These are phyloP conservation scores for Yamadazyma aaseri DNA, from an alignment of 1,139 yeast species.

Conservation along the genomic window DNA sequence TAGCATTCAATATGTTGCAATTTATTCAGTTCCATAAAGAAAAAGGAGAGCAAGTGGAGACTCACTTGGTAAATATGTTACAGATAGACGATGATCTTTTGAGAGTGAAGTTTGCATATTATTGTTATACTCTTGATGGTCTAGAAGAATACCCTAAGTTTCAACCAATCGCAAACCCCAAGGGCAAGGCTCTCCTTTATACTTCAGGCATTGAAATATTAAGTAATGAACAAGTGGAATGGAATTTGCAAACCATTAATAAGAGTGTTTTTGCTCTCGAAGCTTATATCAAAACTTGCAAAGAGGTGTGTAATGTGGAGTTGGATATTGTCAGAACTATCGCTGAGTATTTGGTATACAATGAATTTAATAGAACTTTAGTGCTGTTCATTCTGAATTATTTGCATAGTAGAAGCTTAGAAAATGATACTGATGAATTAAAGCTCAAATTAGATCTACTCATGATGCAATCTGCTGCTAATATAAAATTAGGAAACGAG, in stretches of 20 bases:
- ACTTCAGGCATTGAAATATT: background rate
- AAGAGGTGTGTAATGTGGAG: conserved; percentile 2
- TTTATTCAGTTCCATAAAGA: background rate
- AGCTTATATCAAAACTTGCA: conserved; percentile 10
- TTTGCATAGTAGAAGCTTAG: conserved; percentile 6
- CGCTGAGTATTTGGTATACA: conserved; percentile 39
- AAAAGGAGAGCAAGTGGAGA: background rate
- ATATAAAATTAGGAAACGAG: conserved; percentile 3
- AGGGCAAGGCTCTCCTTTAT: background rate
- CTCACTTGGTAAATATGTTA: background rate
- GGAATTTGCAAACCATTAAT: conserved; percentile 19
- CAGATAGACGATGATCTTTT: background rate
- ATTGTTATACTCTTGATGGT: background rate
- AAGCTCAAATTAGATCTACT: conserved; percentile 7
- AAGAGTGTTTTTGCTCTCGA: conserved; percentile 13
- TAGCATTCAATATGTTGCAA: background rate
- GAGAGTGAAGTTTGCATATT: background rate
- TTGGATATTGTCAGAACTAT: conserved; percentile 7
- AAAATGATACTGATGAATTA: conserved; percentile 1
- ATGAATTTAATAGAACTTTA: conserved; percentile 30
- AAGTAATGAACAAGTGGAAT: conserved; percentile 11
- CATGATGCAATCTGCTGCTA: conserved; percentile 14
- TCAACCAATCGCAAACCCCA: background rate
- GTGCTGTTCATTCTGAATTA: conserved; percentile 17
- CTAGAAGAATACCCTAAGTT: background rate